phyloP scores from a whole-genome alignment of 345 rosid genomes.

The Eucalyptus paniculata region DNA sequence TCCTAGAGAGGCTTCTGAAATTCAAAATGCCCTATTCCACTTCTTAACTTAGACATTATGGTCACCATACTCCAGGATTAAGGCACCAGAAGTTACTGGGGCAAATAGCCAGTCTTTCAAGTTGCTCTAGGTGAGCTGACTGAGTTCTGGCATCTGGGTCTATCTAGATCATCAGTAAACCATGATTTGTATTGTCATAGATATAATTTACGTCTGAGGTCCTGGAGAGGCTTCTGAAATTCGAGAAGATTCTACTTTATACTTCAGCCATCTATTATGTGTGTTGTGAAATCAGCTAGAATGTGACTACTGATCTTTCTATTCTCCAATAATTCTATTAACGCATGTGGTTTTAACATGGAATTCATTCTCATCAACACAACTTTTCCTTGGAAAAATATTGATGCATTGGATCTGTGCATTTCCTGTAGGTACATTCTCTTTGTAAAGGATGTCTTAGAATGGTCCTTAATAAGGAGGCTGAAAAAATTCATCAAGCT shows the following conservation, averaged over 20 bases:
- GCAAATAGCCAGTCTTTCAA: not conserved
- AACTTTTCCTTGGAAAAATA: not conserved
- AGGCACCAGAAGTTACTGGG: not conserved
- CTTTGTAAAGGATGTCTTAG: slow-evolving; percentile 53
- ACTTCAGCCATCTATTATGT: not conserved
- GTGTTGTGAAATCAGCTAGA: not conserved
- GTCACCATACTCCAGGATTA: not conserved
- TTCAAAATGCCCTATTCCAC: not conserved
- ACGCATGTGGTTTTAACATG: not conserved
- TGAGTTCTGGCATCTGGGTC: not conserved
- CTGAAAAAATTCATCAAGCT: slow-evolving; percentile 74
- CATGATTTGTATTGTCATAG: not conserved
- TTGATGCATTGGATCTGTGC: not conserved
- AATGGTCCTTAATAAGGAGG: slow-evolving; percentile 73
- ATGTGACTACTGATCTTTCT: not conserved
- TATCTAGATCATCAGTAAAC: not conserved
- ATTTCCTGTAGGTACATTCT: slow-evolving; percentile 47
- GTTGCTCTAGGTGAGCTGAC: not conserved
- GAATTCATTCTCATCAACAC: not conserved
- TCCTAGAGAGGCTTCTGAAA: not conserved
- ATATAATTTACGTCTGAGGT: not conserved
- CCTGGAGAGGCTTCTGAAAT: not conserved
- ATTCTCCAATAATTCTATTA: not conserved
- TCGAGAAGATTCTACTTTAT: not conserved
- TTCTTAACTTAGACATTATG: not conserved